These are phyloP conservation scores for Dactylonectria macrodidyma DNA, from an alignment of 2,329 filamentous ascomycete species.

Conservation along the genomic window DNA sequence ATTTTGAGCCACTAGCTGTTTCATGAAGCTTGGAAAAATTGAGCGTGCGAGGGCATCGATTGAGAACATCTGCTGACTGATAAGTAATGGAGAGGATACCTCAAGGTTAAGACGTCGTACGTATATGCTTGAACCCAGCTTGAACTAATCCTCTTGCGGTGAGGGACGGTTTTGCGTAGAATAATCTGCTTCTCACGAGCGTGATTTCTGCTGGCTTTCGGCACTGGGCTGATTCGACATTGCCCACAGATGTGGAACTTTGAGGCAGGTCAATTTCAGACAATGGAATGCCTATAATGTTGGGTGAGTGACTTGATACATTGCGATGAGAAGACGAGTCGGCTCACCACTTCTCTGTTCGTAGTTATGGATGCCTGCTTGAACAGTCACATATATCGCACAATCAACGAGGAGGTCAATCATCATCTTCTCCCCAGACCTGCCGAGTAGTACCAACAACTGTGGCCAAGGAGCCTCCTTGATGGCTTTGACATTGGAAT, in stretches of 20 bases:
- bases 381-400: constrained; percentile 79
- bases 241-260: constrained; percentile 24
- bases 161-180: constrained; percentile 84
- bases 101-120: constrained; percentile 65
- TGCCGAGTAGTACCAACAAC: constrained; percentile 81
- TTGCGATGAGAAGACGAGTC: background rate
- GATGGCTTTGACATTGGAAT: constrained; percentile 78
- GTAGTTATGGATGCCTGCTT: constrained; percentile 74
- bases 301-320: constrained; percentile 5
- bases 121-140: constrained; percentile 85
- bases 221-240: background rate
- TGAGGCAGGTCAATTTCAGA: constrained; percentile 59
- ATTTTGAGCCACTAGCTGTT: background rate
- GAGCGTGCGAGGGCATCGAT: constrained; percentile 68
- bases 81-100: constrained; percentile 27
- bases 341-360: constrained; percentile 83
- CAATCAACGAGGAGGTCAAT: constrained; percentile 82
- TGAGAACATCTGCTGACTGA: constrained; percentile 78
- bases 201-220: constrained; percentile 71
- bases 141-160: constrained; percentile 77
- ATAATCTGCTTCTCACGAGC: constrained; percentile 86
- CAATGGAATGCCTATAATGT: constrained; percentile 64
- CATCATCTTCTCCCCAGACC: constrained; percentile 83
- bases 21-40: background rate
- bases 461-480: constrained; percentile 82